These are phyloP conservation scores for Suhomyces ambrosiae DNA, from an alignment of 1,139 yeast genomes.

Conservation along the genomic window DNA sequence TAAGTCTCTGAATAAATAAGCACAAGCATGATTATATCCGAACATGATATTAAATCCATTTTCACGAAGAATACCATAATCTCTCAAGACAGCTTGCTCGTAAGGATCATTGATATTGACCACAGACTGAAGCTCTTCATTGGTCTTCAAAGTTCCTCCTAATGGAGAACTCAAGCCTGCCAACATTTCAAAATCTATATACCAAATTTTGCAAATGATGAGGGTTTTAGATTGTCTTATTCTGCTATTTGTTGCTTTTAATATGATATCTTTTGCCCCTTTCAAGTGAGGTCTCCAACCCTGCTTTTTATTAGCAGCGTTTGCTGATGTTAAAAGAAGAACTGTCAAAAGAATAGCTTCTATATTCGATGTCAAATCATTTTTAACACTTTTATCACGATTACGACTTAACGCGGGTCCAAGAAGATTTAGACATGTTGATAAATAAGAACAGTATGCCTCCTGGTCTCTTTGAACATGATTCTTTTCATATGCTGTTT, in stretches of 20 bases:
- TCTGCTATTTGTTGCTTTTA: conserved; percentile 43
- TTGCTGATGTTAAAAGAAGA: conserved; percentile 65
- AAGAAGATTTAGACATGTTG: conserved; percentile 59
- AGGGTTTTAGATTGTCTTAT: conserved; percentile 39
- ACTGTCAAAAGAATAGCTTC: conserved; percentile 73
- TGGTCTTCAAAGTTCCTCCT: conserved; percentile 67
- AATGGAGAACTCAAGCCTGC: conserved; percentile 65
- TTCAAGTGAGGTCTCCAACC: conserved; percentile 78
- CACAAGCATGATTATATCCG: conserved; percentile 61
- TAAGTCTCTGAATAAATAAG: conserved; percentile 53
- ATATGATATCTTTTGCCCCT: conserved; percentile 70
- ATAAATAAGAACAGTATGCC: conserved; percentile 63
- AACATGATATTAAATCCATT: conserved; percentile 62
- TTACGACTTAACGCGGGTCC: conserved; percentile 43
- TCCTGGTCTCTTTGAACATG: conserved; percentile 57
- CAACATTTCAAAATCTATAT: conserved; percentile 63
- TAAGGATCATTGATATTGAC: conserved; percentile 48
- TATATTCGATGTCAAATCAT: conserved; percentile 49
- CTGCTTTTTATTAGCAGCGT: conserved; percentile 63
- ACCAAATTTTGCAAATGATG: conserved; percentile 71
- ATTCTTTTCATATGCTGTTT: conserved; percentile 49
- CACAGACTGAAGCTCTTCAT: conserved; percentile 52
- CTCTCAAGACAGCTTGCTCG: conserved; percentile 41
- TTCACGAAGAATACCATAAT: conserved; percentile 38
- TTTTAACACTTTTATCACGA: conserved; percentile 29